A percentile compares a stretch with the other conserved stretches of the same genome.
Conservation (phyloP, 1,139 yeast genomes). For the Taiozyma sp. region DNA sequence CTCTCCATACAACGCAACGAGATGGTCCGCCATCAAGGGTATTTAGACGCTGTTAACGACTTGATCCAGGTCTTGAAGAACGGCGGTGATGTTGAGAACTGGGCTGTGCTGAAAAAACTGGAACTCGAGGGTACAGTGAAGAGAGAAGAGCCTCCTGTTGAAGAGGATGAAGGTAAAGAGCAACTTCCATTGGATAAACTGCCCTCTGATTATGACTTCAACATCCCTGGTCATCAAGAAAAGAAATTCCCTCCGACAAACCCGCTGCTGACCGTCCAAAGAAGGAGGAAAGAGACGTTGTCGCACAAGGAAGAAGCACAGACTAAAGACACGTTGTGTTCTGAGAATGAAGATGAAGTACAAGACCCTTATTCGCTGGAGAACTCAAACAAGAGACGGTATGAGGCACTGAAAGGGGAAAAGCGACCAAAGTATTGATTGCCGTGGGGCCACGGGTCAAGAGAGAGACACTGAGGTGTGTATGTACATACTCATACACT, state of each 20-base stretch:
- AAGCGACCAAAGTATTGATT: background rate
- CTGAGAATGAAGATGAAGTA: background rate
- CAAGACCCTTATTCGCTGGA: background rate
- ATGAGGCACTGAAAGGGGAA: background rate
- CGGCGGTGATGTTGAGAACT: conserved; percentile 46
- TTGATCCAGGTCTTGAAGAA: conserved; percentile 41
- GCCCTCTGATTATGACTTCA: conserved; percentile 37
- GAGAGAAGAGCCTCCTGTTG: background rate
- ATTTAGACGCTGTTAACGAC: conserved; percentile 50
- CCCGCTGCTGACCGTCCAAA: conserved; percentile 42
- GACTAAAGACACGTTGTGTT: too few relatives aligned
- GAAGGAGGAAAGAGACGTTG: background rate
- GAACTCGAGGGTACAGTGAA: conserved; percentile 32
- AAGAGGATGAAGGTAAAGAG: too few relatives aligned
- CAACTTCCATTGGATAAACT: conserved; percentile 13
- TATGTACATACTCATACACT: too few relatives aligned
- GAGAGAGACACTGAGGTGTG: too few relatives aligned
- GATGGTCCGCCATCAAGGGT: conserved; percentile 46
- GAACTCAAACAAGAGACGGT: background rate
- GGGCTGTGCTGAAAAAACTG: conserved; percentile 47
- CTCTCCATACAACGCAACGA: conserved; percentile 43
- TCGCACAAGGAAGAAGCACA: background rate
- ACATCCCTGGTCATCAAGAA: conserved; percentile 26
- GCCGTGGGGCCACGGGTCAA: too few relatives aligned
- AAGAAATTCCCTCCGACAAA: conserved; percentile 41